Conservation (phyloP, 2,329 filamentous ascomycete species). For the Pyrenophora tritici-repentis region DNA sequence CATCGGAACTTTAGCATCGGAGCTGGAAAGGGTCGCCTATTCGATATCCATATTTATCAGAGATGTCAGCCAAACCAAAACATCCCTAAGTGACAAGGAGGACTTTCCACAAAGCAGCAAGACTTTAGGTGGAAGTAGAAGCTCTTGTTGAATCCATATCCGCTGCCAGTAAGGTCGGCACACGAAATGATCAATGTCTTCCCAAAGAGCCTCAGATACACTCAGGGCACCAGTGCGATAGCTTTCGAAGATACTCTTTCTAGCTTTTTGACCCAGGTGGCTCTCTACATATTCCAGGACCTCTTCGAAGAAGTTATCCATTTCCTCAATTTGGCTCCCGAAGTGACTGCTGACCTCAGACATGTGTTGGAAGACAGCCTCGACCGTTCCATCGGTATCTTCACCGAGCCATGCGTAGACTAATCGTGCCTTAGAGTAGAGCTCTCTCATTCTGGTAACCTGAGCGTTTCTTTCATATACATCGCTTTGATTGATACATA, state of each 20-base stretch:
- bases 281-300: neutral
- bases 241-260: neutral
- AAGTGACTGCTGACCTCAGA: neutral
- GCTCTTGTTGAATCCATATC: neutral
- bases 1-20: neutral
- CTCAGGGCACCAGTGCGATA: neutral
- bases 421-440: neutral
- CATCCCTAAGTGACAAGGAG: neutral
- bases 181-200: neutral
- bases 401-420: conserved; percentile 1
- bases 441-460: neutral
- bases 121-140: neutral
- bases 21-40: neutral
- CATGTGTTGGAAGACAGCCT: neutral
- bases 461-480: neutral
- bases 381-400: neutral
- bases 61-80: neutral
- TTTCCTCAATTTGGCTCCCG: neutral
- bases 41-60: neutral
- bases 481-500: conserved; percentile 4
- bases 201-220: neutral
- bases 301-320: neutral
- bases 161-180: neutral
- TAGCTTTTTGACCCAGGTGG: neutral
- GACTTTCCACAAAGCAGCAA: neutral